Evolutionary conservation across 192 early-diverging fungal species (phyloP).

Genomic region (Coemansia sp.): DNA sequence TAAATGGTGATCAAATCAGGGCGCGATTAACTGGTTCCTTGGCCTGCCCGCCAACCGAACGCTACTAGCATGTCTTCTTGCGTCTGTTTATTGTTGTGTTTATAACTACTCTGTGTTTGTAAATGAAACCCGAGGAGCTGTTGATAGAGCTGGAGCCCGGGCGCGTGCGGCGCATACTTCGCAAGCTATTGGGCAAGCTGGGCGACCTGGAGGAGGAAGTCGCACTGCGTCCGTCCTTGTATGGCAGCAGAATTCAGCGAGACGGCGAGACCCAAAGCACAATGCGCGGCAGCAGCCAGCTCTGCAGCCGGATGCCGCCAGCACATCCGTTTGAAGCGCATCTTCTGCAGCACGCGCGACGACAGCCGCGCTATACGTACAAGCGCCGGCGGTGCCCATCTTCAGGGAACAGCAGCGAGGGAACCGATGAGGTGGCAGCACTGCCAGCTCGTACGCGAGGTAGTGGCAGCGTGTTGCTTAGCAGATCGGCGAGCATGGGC

Average conservation of each 20-base stretch:
- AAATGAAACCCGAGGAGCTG: conserved; percentile 37
- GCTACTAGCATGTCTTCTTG: too few species aligned
- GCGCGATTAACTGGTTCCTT: background rate
- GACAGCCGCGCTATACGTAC: conserved; percentile 49
- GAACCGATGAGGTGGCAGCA: background rate
- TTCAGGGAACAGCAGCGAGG: conserved; percentile 15
- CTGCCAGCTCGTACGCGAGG: background rate
- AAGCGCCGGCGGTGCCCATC: conserved; percentile 21
- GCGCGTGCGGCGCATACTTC: conserved; percentile 38
- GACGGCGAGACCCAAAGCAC: background rate
- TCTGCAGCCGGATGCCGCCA: conserved; percentile 22
- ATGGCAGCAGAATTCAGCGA: background rate
- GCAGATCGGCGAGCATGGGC: conserved; percentile 27
- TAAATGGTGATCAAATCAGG: background rate
- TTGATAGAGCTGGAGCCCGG: conserved; percentile 20
- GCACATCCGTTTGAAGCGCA: conserved; percentile 35
- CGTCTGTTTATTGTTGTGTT: background rate
- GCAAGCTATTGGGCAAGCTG: conserved; percentile 45
- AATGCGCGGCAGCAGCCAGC: too few species aligned
- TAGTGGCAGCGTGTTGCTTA: background rate
- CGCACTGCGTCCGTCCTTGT: conserved; percentile 18
- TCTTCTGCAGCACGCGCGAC: background rate
- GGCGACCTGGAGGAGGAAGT: conserved; percentile 44
- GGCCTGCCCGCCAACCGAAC: too few species aligned
- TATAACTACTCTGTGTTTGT: background rate